A percentile compares a stretch with the other conserved stretches of the same genome.
These are phyloP conservation scores for Punctularia strigosozonata DNA, from an alignment of 768 basidiomycete genomes.

Conservation along the genomic window DNA sequence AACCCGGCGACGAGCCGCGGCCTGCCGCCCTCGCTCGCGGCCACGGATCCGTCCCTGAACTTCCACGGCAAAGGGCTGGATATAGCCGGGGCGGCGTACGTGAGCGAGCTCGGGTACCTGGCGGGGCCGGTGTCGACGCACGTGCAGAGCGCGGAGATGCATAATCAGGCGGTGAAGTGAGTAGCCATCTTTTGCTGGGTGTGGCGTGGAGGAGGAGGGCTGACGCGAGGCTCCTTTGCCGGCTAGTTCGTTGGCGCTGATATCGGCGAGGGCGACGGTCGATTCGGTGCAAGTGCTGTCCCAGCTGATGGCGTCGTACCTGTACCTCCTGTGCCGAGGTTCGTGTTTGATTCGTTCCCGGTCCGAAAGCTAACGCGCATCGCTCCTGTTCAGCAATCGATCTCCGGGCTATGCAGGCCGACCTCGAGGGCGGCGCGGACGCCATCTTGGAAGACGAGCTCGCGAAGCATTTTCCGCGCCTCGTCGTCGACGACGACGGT, in stretches of 20 bases:
- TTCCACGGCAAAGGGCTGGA: conserved; percentile 82
- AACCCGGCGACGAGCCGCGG: conserved; percentile 81
- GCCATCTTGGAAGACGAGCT: conserved; percentile 41
- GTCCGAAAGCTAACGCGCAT: background rate
- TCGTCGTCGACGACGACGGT: conserved; percentile 24
- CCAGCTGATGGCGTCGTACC: conserved; percentile 60
- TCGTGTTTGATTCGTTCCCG: background rate
- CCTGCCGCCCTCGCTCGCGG: conserved; percentile 67
- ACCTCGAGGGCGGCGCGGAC: conserved; percentile 41
- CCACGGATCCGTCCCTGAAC: conserved; percentile 70
- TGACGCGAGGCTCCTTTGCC: conserved; percentile 9
- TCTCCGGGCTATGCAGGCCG: conserved; percentile 61
- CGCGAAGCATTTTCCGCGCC: conserved; percentile 27
- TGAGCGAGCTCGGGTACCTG: conserved; percentile 69
- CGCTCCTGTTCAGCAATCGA: conserved; percentile 44
- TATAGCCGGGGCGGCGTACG: conserved; percentile 74
- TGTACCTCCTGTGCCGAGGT: conserved; percentile 66
- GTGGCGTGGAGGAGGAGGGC: background rate
- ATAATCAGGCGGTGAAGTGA: conserved; percentile 86
- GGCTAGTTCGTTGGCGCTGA: conserved; percentile 65
- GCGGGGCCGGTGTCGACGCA: conserved; percentile 79
- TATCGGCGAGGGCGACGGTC: conserved; percentile 73
- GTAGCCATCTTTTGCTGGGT: conserved; percentile 14
- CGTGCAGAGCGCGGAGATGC: conserved; percentile 84
- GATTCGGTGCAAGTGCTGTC: conserved; percentile 70